phyloP scores from a whole-genome alignment of 2,329 filamentous ascomycete genomes.

The Lecanicillium sp. region DNA sequence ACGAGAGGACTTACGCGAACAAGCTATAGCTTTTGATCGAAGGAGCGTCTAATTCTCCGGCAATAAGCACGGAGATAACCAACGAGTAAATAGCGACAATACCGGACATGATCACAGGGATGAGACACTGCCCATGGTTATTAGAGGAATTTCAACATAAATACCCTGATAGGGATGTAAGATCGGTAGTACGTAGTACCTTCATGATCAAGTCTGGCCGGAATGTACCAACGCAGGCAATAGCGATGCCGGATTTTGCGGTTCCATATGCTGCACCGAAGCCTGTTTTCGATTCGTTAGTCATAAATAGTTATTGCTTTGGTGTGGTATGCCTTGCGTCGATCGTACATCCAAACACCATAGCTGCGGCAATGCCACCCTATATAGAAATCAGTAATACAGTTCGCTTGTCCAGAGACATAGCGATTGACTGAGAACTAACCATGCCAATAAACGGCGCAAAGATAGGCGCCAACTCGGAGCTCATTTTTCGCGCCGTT shows the following conservation, averaged over 20 bases:
- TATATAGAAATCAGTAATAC: conserved; percentile 31
- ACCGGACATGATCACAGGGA: conserved; percentile 95
- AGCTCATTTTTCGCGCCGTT: too few relatives aligned
- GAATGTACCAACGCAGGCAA: conserved; percentile 77
- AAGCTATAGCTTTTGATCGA: conserved; percentile 63
- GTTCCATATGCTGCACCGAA: conserved; percentile 79
- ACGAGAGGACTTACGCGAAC: conserved; percentile 59
- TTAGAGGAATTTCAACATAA: not conserved
- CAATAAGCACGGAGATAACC: conserved; percentile 93
- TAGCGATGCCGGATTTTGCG: conserved; percentile 81
- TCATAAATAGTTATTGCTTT: too few relatives aligned
- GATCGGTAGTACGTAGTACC: conserved; percentile 42
- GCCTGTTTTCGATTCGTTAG: conserved; percentile 27
- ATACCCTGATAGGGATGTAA: too few relatives aligned
- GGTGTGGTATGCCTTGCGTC: conserved; percentile 6
- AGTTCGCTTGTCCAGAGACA: conserved; percentile 13
- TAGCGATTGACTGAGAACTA: conserved; percentile 26
- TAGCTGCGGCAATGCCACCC: conserved; percentile 72
- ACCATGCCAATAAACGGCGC: conserved; percentile 87
- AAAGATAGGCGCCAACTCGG: conserved; percentile 65
- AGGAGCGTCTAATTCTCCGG: conserved; percentile 74
- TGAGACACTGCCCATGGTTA: conserved; percentile 60
- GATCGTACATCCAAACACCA: conserved; percentile 72
- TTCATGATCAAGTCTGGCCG: conserved; percentile 88
- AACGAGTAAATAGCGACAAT: conserved; percentile 98